Conservation (phyloP, 352 stramenopile species). For the Stramenopiles sp. region DNA sequence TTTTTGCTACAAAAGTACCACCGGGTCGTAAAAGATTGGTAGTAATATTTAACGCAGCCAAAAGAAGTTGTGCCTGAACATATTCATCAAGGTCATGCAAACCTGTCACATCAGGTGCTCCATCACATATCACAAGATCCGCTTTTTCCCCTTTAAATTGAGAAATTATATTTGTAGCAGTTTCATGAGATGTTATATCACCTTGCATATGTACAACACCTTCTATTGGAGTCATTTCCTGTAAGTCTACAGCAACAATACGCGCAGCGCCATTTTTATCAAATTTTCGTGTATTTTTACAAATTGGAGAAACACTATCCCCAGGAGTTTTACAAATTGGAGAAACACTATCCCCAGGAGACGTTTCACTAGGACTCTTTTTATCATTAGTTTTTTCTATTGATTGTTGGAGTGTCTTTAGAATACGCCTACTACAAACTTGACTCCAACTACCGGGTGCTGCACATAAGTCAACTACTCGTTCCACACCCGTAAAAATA, state of each 20-base stretch:
- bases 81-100: slow-evolving; percentile 95
- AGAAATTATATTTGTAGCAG: slow-evolving; percentile 67
- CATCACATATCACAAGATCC: slow-evolving; percentile 90
- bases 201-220: slow-evolving; percentile 78
- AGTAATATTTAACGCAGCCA: slow-evolving; percentile 85
- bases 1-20: slow-evolving; percentile 94
- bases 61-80: slow-evolving; percentile 71
- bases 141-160: slow-evolving; percentile 60
- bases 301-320: slow-evolving; percentile 2
- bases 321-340: too few species aligned
- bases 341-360: slow-evolving; percentile 3
- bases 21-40: slow-evolving; percentile 55
- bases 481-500: slow-evolving; percentile 46
- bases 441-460: slow-evolving; percentile 90
- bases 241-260: slow-evolving; percentile 89
- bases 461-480: slow-evolving; percentile 85
- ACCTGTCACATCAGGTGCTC: slow-evolving; percentile 93
- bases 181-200: slow-evolving; percentile 75
- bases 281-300: too few species aligned
- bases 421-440: slow-evolving; percentile 58
- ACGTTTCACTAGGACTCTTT: not conserved
- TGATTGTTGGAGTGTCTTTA: not conserved
- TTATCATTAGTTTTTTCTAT: not conserved
- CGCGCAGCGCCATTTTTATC: slow-evolving; percentile 10
- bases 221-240: slow-evolving; percentile 87